Evolutionary conservation across 129 eudicot genomes (phyloP).

Genomic region (Centrapalus pauciflorus): DNA sequence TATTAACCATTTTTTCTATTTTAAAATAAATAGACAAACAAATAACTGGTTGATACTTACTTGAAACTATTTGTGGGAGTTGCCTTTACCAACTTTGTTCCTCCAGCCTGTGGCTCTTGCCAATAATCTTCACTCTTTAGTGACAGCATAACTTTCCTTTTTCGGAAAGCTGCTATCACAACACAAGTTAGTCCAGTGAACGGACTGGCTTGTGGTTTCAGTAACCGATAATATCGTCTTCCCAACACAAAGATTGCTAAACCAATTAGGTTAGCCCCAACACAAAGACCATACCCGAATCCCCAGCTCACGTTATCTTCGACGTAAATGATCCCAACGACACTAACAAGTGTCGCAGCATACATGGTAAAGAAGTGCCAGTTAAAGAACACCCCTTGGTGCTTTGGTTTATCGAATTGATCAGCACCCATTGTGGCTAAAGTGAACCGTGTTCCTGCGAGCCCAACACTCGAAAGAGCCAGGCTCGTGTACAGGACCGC

Average conservation of each 20-base stretch:
- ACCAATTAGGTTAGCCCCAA: constrained; percentile 32
- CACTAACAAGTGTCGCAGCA: constrained; percentile 14
- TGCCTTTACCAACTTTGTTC: background rate
- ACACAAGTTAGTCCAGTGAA: constrained; percentile 32
- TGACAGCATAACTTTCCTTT: constrained; percentile 26
- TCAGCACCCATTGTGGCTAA: constrained; percentile 48
- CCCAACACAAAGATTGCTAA: constrained; percentile 33
- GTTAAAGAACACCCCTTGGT: constrained; percentile 32
- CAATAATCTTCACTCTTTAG: constrained; percentile 19
- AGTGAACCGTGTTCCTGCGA: constrained; percentile 40
- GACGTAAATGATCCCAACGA: constrained; percentile 33
- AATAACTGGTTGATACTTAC: constrained; percentile 11
- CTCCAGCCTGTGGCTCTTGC: constrained; percentile 4
- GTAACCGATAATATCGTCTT: constrained; percentile 21
- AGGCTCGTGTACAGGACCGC: constrained; percentile 25
- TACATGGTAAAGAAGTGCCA: constrained; percentile 38
- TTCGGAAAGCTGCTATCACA: constrained; percentile 31
- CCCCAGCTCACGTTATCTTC: constrained; percentile 53
- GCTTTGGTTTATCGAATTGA: constrained; percentile 28
- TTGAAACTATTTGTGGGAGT: constrained; percentile 36
- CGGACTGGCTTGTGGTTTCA: constrained; percentile 39
- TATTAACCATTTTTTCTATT: too few species aligned
- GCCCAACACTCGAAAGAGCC: constrained; percentile 29
- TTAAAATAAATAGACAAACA: background rate
- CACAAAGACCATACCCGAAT: constrained; percentile 35